Percentiles rank a stretch among this genome's conserved stretches.
These are phyloP conservation scores for Berkeleyomyces basicola DNA, from an alignment of 2,329 filamentous ascomycete species.

Conservation along the genomic window DNA sequence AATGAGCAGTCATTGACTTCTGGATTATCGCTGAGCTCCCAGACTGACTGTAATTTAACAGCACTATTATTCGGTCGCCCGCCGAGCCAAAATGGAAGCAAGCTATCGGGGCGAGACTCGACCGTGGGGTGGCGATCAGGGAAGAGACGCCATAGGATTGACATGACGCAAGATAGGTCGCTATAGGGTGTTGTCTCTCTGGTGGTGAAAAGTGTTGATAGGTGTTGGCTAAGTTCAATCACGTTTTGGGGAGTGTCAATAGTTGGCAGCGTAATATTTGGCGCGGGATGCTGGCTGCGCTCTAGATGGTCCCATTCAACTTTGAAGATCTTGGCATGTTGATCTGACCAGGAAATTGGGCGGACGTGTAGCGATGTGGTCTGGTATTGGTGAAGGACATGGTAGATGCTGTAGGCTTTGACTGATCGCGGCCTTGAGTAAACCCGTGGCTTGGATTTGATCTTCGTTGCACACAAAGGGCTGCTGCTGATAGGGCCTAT, in stretches of 20 bases:
- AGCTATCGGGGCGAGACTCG: background rate
- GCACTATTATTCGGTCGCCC: slow-evolving; percentile 1
- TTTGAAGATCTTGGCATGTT: slow-evolving; percentile 31
- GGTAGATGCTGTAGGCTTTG: slow-evolving; percentile 8
- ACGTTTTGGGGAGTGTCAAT: background rate
- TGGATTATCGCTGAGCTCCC: slow-evolving; percentile 3
- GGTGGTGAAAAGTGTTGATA: background rate
- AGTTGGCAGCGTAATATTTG: background rate
- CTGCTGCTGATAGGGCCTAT: background rate
- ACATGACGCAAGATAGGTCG: background rate
- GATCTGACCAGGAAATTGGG: slow-evolving; percentile 40
- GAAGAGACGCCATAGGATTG: slow-evolving; percentile 4
- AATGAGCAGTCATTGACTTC: slow-evolving; percentile 6
- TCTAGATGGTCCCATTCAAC: slow-evolving; percentile 29
- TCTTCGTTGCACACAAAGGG: background rate
- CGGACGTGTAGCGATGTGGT: slow-evolving; percentile 29
- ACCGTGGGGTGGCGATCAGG: slow-evolving; percentile 2
- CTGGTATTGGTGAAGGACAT: slow-evolving; percentile 10
- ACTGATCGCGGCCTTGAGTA: slow-evolving; percentile 1
- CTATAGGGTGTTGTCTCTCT: background rate
- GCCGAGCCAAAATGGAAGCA: slow-evolving; percentile 10
- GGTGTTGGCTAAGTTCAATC: background rate
- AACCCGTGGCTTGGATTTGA: background rate
- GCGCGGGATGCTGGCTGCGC: slow-evolving; percentile 3
- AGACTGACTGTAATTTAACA: slow-evolving; percentile 7